phyloP scores from a whole-genome alignment of 2,329 filamentous ascomycete genomes.

The Didymella arachidicola region DNA sequence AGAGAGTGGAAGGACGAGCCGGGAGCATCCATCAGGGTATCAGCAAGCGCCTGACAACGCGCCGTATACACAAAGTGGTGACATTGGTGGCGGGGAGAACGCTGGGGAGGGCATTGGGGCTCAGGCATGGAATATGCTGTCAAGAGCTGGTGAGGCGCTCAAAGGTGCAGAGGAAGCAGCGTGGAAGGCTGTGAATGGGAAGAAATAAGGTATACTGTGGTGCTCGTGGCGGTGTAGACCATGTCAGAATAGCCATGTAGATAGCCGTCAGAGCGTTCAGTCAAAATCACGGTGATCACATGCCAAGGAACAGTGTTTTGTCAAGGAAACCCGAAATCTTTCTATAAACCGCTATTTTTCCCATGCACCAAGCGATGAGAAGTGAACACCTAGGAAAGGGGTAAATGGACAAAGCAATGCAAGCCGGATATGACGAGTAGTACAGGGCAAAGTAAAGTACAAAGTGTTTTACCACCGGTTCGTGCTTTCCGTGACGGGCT shows the following conservation, averaged over 20 bases:
- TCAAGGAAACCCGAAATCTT: conserved; percentile 43
- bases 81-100: conserved; percentile 41
- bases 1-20: conserved; percentile 27
- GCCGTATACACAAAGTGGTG: conserved; percentile 52
- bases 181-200: conserved; percentile 46
- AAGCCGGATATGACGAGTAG: conserved; percentile 51
- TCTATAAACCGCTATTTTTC: conserved; percentile 52
- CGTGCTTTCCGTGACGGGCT: conserved; percentile 52
- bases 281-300: conserved; percentile 17
- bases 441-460: conserved; percentile 55
- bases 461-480: conserved; percentile 51
- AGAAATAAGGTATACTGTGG: conserved; percentile 17
- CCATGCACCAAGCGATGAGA: conserved; percentile 49
- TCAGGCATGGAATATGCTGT: conserved; percentile 46
- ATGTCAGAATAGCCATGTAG: neutral
- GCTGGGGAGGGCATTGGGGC: conserved; percentile 40
- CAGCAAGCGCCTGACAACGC: conserved; percentile 54
- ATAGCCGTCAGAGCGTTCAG: neutral
- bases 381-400: conserved; percentile 44
- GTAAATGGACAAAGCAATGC: conserved; percentile 50
- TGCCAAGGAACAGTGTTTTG: conserved; percentile 12
- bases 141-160: conserved; percentile 47
- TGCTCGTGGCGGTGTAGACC: neutral
- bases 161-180: conserved; percentile 49
- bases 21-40: conserved; percentile 59